Percentiles rank a stretch among this genome's conserved stretches.
These are phyloP conservation scores for Tolypocladium paradoxum DNA, from an alignment of 2,329 filamentous ascomycete genomes.

Conservation along the genomic window DNA sequence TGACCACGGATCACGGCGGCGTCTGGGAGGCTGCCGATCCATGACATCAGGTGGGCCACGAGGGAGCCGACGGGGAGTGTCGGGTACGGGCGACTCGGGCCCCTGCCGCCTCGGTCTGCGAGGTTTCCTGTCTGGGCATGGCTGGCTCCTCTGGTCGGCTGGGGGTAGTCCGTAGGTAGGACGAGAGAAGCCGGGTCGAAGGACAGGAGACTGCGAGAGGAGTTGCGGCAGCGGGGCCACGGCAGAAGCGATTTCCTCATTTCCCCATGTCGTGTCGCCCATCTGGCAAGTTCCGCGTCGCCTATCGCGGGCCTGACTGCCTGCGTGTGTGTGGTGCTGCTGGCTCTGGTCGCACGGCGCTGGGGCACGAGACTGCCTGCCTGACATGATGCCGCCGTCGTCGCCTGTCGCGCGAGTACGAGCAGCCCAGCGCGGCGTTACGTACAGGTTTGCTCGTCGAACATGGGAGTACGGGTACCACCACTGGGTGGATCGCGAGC, in stretches of 20 bases:
- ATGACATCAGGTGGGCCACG: conserved; percentile 19
- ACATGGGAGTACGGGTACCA: too few relatives aligned
- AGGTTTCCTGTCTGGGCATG: conserved; percentile 9
- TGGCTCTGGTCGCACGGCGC: background rate
- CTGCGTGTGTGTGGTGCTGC: background rate
- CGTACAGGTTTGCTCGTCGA: background rate
- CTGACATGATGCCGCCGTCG: background rate
- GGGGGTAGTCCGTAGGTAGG: too few relatives aligned
- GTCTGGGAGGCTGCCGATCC: conserved; percentile 14
- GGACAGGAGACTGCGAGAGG: background rate
- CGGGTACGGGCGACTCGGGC: too few relatives aligned
- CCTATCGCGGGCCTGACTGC: background rate
- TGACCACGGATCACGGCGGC: conserved; percentile 8
- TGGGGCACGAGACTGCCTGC: background rate
- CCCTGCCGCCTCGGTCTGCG: conserved; percentile 9
- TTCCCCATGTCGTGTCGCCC: background rate
- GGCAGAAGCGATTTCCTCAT: background rate
- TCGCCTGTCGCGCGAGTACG: background rate
- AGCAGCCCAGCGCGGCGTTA: background rate
- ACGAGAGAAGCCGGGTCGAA: too few relatives aligned
- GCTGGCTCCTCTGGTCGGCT: too few relatives aligned
- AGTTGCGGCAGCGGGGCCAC: background rate
- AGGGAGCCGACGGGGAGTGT: conserved; percentile 4
- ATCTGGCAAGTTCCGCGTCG: background rate
- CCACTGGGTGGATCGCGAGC: too few relatives aligned